Evolutionary conservation across 164 flowering plant species (phyloP), one percentile per base, ranked within the genome.

Genomic region (Magnolia changhungtana): DNA sequence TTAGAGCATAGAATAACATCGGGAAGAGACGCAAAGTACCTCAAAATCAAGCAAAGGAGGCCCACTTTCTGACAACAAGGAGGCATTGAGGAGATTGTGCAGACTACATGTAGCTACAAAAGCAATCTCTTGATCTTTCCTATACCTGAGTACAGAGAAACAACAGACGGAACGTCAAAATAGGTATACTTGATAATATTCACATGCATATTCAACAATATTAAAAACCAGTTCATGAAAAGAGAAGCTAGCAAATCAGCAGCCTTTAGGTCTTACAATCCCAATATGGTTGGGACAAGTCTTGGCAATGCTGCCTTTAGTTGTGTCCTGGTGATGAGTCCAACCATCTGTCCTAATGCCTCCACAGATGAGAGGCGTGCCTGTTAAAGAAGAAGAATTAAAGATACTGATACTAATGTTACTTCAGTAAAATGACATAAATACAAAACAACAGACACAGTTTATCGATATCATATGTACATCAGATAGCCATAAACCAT

Each of bases 41-140:
- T 93, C 98, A 87, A 93, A 93, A 67, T 96, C 99, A 85, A 96
- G 97, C 87, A 96, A 78, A 18, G 99, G 99, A 79, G 96, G 97
- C 68, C 98, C 98, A 80, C 78, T 86, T 79, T 93, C 98, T 50
- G 97, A 92, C 58, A 90, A 81, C 74, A 93, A 83, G 24, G 95
- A 85, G 66, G 98, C 95, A 85, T 83, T 84, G 55, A 95, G 85
- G 70, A 95, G 86, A 86, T 86, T 87, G 65, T 87, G 89, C 67
- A 96, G 92, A 85, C 91, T 86, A 74, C 91, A 83, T 19, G 97
- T 91, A 24, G 97, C 94, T 74, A 91, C 59, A 75, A 89, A 90
- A 27, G 95, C 87, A 78, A 82, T 77, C 65, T 91, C 92, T 76
- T 88, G 95, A 87, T 94, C 98, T 81, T 86, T 94, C 80, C 84